phyloP scores from a whole-genome alignment of 2,329 filamentous ascomycete species.

The Magnaporthiopsis rhizophila region DNA sequence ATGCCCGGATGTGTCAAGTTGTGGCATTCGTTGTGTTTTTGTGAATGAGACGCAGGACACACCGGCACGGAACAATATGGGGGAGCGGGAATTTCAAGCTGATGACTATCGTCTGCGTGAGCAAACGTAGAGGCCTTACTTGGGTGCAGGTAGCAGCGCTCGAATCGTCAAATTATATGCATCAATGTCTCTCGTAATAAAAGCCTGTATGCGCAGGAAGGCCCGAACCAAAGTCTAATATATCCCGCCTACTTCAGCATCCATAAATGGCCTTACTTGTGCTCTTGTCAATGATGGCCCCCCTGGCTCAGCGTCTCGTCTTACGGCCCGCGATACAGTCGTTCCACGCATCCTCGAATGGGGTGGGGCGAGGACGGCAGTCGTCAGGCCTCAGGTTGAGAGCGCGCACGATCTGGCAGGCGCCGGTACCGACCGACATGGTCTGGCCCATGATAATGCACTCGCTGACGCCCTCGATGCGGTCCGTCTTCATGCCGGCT shows the following conservation, averaged over 20 bases:
- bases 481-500: slow-evolving; percentile 82
- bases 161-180: neutral
- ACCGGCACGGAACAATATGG: neutral
- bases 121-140: neutral
- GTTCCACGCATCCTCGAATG: slow-evolving; percentile 64
- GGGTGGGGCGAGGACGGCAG: slow-evolving; percentile 49
- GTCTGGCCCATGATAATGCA: slow-evolving; percentile 98
- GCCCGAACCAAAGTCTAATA: neutral
- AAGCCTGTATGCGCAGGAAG: neutral
- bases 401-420: slow-evolving; percentile 78
- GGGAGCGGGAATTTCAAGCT: neutral
- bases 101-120: too few relatives aligned
- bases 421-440: slow-evolving; percentile 83
- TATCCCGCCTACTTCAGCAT: too few relatives aligned
- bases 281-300: neutral
- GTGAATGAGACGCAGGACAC: neutral
- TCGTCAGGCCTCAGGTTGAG: slow-evolving; percentile 58
- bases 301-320: neutral
- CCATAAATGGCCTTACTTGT: neutral
- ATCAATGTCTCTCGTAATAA: neutral
- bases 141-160: neutral
- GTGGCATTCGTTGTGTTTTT: too few relatives aligned
- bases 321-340: slow-evolving; percentile 18
- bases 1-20: too few relatives aligned
- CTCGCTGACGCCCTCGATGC: slow-evolving; percentile 88